phyloP scores from a whole-genome alignment of 1,284 basidiomycete genomes.

The Fomes fomentarius region DNA sequence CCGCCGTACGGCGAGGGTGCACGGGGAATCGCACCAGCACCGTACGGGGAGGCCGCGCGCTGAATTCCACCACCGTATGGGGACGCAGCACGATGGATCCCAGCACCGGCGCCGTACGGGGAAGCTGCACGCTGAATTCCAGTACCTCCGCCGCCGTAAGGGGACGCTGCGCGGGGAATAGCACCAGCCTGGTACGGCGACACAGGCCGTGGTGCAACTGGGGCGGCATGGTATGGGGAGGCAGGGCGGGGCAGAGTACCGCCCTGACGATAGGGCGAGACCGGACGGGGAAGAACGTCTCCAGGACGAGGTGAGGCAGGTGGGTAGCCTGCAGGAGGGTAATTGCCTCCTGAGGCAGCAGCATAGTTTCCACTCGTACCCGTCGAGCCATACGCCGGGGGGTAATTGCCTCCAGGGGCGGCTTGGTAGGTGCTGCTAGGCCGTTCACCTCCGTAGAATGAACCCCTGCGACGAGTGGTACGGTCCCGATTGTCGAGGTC shows the following conservation, averaged over 20 bases:
- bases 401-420: slow-evolving; percentile 23
- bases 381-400: slow-evolving; percentile 15
- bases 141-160: slow-evolving; percentile 11
- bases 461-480: slow-evolving; percentile 30
- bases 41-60: slow-evolving; percentile 34
- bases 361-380: slow-evolving; percentile 13
- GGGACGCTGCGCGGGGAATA: slow-evolving; percentile 20
- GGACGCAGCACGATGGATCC: slow-evolving; percentile 21
- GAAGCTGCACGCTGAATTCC: slow-evolving; percentile 19
- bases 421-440: slow-evolving; percentile 27
- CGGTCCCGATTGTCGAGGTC: slow-evolving; percentile 17
- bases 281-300: slow-evolving; percentile 16
- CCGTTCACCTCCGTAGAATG: slow-evolving; percentile 30
- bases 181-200: slow-evolving; percentile 29
- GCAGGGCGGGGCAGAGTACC: slow-evolving; percentile 20
- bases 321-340: slow-evolving; percentile 18
- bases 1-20: slow-evolving; percentile 36
- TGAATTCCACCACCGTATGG: slow-evolving; percentile 28
- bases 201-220: slow-evolving; percentile 24
- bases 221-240: slow-evolving; percentile 27
- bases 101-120: slow-evolving; percentile 9
- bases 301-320: slow-evolving; percentile 28
- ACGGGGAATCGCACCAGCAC: slow-evolving; percentile 26
- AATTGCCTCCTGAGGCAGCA: slow-evolving; percentile 25
- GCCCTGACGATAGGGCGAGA: slow-evolving; percentile 26